A percentile compares a stretch with the other conserved stretches of the same genome.
Conservation (phyloP, 805 yeast species). For the Yarrowia hollandica region DNA sequence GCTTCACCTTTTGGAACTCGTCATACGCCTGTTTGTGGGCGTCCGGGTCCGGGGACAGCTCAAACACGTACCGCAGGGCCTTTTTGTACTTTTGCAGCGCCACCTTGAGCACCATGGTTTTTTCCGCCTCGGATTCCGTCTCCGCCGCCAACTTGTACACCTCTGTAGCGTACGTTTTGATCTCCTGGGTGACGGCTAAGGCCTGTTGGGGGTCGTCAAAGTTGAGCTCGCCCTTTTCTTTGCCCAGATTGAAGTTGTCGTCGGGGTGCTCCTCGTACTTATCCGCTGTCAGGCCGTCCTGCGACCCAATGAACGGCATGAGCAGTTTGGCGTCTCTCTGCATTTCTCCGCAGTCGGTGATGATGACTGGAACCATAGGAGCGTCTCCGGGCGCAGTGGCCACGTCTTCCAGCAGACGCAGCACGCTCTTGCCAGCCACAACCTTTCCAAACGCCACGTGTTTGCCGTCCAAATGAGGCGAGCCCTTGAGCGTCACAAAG, state of each 20-base stretch:
- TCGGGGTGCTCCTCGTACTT: constrained; percentile 26
- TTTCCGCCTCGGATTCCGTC: background rate
- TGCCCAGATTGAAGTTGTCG: constrained; percentile 26
- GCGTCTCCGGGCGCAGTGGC: constrained; percentile 69
- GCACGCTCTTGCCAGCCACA: constrained; percentile 75
- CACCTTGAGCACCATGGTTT: background rate
- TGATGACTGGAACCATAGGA: constrained; percentile 65
- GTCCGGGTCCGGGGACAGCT: constrained; percentile 63
- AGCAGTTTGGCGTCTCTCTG: background rate
- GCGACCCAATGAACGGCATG: constrained; percentile 17
- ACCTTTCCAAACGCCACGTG: constrained; percentile 98
- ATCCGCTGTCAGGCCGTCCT: constrained; percentile 12
- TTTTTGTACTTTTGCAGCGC: constrained; percentile 73
- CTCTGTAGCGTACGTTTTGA: constrained; percentile 17
- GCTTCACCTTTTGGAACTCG: constrained; percentile 55
- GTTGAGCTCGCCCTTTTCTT: constrained; percentile 12
- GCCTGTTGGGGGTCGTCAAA: constrained; percentile 11
- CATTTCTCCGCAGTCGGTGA: constrained; percentile 72
- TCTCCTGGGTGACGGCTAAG: background rate
- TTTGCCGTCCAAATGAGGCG: constrained; percentile 88
- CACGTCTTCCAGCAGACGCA: constrained; percentile 68
- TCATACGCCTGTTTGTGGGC: constrained; percentile 48
- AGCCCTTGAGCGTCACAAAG: constrained; percentile 87
- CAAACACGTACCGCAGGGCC: constrained; percentile 66
- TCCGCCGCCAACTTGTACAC: constrained; percentile 6